These are phyloP conservation scores for Claviceps pusilla DNA, from an alignment of 2,329 filamentous ascomycete species.

Conservation along the genomic window DNA sequence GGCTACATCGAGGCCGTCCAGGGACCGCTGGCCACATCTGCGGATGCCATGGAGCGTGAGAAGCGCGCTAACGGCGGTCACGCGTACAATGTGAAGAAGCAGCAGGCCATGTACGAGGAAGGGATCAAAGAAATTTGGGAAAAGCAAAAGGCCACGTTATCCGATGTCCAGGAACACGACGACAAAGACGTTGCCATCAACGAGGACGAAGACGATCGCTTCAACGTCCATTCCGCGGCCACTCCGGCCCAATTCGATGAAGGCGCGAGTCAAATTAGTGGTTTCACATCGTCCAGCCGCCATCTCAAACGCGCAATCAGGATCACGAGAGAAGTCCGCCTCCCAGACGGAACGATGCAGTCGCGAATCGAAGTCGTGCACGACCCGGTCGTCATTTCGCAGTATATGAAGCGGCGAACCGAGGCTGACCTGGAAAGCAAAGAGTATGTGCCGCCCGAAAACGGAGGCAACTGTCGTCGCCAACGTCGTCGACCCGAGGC, in stretches of 20 bases:
- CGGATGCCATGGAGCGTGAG: slow-evolving; percentile 76
- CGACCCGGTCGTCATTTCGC: slow-evolving; percentile 74
- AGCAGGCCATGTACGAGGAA: slow-evolving; percentile 82
- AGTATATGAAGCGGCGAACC: slow-evolving; percentile 68
- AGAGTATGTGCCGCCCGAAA: slow-evolving; percentile 39
- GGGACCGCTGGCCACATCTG: slow-evolving; percentile 49
- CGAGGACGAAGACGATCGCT: slow-evolving; percentile 49
- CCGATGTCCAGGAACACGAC: slow-evolving; percentile 53
- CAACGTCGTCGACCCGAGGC: slow-evolving; percentile 1
- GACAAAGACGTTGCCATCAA: slow-evolving; percentile 44
- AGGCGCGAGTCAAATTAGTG: slow-evolving; percentile 63
- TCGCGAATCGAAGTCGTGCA: slow-evolving; percentile 54
- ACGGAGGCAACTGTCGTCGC: too few species aligned
- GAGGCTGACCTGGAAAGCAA: slow-evolving; percentile 56
- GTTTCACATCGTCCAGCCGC: slow-evolving; percentile 49
- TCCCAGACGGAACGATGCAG: slow-evolving; percentile 36
- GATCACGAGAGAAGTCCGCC: slow-evolving; percentile 51
- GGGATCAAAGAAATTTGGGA: slow-evolving; percentile 89
- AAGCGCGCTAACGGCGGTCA: slow-evolving; percentile 84
- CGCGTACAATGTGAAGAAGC: slow-evolving; percentile 91
- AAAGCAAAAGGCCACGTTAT: slow-evolving; percentile 65
- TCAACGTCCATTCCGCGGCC: slow-evolving; percentile 56
- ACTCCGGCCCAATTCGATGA: slow-evolving; percentile 60
- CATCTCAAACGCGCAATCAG: slow-evolving; percentile 50
- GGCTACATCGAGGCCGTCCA: slow-evolving; percentile 75